These are phyloP conservation scores for Boehmeria nivea DNA, from an alignment of 306 rosid genomes.

Conservation along the genomic window DNA sequence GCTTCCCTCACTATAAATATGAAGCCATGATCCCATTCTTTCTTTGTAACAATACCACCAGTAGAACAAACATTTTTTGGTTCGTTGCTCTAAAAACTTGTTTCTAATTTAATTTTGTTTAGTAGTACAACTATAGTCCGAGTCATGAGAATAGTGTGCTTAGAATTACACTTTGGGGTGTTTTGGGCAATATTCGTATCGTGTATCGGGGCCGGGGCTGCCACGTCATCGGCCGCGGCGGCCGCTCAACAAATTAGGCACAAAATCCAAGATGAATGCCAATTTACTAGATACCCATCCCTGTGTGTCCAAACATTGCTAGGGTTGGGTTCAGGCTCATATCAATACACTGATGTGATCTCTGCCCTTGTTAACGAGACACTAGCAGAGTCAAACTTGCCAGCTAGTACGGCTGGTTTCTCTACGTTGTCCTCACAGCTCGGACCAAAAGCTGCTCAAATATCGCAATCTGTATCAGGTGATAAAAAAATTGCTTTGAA, in stretches of 20 bases:
- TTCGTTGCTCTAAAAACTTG: background rate
- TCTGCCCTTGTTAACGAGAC: slow-evolving; percentile 31
- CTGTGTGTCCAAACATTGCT: slow-evolving; percentile 35
- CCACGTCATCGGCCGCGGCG: slow-evolving; percentile 13
- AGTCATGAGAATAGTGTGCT: background rate
- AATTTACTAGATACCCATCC: slow-evolving; percentile 32
- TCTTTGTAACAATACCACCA: background rate
- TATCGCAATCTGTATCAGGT: slow-evolving; percentile 27
- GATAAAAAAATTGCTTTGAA: too few relatives aligned
- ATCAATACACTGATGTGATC: slow-evolving; percentile 20
- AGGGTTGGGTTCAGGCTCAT: slow-evolving; percentile 19
- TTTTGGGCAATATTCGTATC: slow-evolving; percentile 9
- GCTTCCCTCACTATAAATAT: slow-evolving; percentile 12
- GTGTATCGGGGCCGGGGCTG: slow-evolving; percentile 11
- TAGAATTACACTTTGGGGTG: slow-evolving; percentile 1
- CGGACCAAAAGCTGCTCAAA: slow-evolving; percentile 14
- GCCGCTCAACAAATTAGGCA: background rate
- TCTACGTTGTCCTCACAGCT: slow-evolving; percentile 17
- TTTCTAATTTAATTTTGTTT: background rate
- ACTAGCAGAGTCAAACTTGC: slow-evolving; percentile 32
- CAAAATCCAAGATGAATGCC: slow-evolving; percentile 22
- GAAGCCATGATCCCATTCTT: slow-evolving; percentile 2
- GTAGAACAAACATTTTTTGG: too few relatives aligned
- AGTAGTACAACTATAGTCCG: background rate
- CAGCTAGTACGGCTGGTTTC: slow-evolving; percentile 3